phyloP scores from a whole-genome alignment of 306 rosid species.

The Parietaria judaica region DNA sequence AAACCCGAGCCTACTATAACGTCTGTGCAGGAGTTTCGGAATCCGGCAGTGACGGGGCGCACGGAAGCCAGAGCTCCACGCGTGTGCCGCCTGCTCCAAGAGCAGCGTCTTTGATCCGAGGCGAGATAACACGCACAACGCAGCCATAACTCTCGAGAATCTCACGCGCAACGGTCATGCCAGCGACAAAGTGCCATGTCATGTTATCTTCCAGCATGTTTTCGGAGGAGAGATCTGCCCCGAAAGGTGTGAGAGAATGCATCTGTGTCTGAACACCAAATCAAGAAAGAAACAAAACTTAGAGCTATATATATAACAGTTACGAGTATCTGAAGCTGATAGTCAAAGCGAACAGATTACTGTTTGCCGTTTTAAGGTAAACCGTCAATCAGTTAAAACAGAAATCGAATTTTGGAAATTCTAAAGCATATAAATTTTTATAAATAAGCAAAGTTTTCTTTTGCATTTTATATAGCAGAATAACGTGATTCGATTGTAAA shows the following conservation, averaged over 20 bases:
- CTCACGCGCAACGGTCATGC: constrained; percentile 86
- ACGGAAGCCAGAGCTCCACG: constrained; percentile 88
- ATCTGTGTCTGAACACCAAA: constrained; percentile 71
- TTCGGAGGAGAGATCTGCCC: constrained; percentile 57
- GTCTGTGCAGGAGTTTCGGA: constrained; percentile 32
- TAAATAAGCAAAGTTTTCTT: no score
- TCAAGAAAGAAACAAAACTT: constrained; percentile 3
- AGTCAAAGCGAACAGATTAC: no score
- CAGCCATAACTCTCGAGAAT: constrained; percentile 89
- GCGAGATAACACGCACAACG: constrained; percentile 80
- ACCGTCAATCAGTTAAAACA: no score
- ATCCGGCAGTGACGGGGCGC: constrained; percentile 32
- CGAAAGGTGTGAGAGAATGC: constrained; percentile 83
- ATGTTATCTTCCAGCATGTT: constrained; percentile 80
- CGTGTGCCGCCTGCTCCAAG: constrained; percentile 95
- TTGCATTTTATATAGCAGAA: no score
- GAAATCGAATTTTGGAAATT: no score
- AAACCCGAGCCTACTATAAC: constrained; percentile 25
- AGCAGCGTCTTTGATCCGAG: constrained; percentile 66
- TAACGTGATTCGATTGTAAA: no score
- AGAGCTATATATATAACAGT: no score
- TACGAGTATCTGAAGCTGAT: no score
- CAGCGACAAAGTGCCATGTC: constrained; percentile 97
- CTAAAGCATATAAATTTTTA: no score
- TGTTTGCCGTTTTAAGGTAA: no score